Evolutionary conservation across 169 alveolate species (phyloP).

Genomic region (Cryptosporidium tyzzeri): DNA sequence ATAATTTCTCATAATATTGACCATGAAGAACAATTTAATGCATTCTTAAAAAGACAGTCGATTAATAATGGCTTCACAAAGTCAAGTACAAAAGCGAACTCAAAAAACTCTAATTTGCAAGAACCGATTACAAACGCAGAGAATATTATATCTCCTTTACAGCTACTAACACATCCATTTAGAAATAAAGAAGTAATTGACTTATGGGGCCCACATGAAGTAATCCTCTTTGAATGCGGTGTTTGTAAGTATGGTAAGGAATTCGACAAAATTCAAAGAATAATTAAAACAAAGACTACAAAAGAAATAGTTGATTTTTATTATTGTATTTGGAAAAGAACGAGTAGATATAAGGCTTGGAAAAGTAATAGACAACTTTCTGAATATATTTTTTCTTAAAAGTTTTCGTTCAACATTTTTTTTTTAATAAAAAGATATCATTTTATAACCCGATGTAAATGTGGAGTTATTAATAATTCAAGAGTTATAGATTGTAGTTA

Average conservation of each 20-base stretch:
- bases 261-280: constrained; percentile 83
- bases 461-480: neutral
- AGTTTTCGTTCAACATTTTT: neutral
- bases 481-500: neutral
- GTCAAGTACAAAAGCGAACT: constrained; percentile 4
- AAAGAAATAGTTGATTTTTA: constrained; percentile 87
- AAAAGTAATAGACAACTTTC: constrained; percentile 82
- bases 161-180: constrained; percentile 78
- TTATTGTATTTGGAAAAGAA: constrained; percentile 86
- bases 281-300: constrained; percentile 84
- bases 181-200: constrained; percentile 81
- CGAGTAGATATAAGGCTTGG: constrained; percentile 86
- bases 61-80: neutral
- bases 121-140: constrained; percentile 53
- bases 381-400: constrained; percentile 54
- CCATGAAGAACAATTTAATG: constrained; percentile 6
- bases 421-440: too few species aligned
- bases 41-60: neutral
- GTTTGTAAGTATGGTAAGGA: constrained; percentile 87
- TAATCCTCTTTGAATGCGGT: constrained; percentile 85
- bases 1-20: constrained; percentile 59
- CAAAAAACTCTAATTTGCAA: neutral
- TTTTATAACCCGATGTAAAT: neutral
- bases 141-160: constrained; percentile 76
- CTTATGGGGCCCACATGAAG: constrained; percentile 89